These are phyloP conservation scores for Cryphonectria carpinicola DNA, from an alignment of 2,329 filamentous ascomycete genomes.

Conservation along the genomic window DNA sequence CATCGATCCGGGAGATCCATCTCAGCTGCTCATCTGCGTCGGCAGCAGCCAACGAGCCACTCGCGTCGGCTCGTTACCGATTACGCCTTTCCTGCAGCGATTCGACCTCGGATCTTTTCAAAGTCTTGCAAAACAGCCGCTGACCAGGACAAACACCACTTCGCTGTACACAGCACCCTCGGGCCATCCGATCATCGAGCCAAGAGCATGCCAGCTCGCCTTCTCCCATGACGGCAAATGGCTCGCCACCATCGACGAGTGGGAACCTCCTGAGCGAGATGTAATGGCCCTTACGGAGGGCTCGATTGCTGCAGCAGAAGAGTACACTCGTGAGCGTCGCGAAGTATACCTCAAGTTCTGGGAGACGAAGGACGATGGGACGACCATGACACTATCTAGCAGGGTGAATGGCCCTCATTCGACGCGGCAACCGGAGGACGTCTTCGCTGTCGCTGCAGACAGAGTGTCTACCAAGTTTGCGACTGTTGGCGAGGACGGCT, in stretches of 20 bases:
- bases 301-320: slow-evolving; percentile 43
- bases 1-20: slow-evolving; percentile 64
- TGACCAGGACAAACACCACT: slow-evolving; percentile 86
- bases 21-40: slow-evolving; percentile 70
- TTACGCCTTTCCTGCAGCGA: slow-evolving; percentile 72
- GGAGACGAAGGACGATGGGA: slow-evolving; percentile 63
- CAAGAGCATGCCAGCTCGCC: slow-evolving; percentile 74
- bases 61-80: slow-evolving; percentile 53
- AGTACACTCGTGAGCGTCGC: slow-evolving; percentile 55
- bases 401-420: slow-evolving; percentile 84
- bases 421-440: slow-evolving; percentile 55
- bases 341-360: slow-evolving; percentile 93
- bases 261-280: slow-evolving; percentile 76
- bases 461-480: slow-evolving; percentile 74
- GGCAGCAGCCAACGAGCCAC: slow-evolving; percentile 63
- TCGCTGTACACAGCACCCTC: slow-evolving; percentile 76
- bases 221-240: slow-evolving; percentile 83
- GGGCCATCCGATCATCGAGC: slow-evolving; percentile 73
- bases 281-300: slow-evolving; percentile 58
- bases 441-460: slow-evolving; percentile 76
- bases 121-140: slow-evolving; percentile 82
- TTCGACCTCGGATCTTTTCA: slow-evolving; percentile 82
- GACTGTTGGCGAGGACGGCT: slow-evolving; percentile 80
- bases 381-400: slow-evolving; percentile 75
- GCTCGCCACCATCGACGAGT: slow-evolving; percentile 91